phyloP scores from a whole-genome alignment of 1,284 basidiomycete species.

The Ustilago curta region DNA sequence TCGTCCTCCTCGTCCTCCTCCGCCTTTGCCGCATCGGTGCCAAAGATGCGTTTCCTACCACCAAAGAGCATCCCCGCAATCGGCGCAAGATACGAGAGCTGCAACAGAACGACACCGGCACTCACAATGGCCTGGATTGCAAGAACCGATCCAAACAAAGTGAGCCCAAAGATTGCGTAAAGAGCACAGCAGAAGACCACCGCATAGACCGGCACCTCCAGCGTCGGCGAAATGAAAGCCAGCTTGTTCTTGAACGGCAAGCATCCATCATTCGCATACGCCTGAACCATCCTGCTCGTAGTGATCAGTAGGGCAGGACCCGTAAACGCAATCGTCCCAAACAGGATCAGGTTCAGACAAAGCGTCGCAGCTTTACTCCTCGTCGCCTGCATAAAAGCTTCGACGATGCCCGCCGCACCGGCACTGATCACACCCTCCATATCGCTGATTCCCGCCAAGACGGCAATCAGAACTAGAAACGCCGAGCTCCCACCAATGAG shows the following conservation, averaged over 20 bases:
- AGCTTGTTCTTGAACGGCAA: slow-evolving; percentile 31
- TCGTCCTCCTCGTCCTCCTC: slow-evolving; percentile 16
- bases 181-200: slow-evolving; percentile 25
- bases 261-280: slow-evolving; percentile 43
- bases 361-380: slow-evolving; percentile 24
- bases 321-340: slow-evolving; percentile 37
- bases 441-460: slow-evolving; percentile 32
- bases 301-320: slow-evolving; percentile 44
- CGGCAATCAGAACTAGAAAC: slow-evolving; percentile 42
- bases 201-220: slow-evolving; percentile 38
- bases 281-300: slow-evolving; percentile 37
- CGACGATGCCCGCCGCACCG: slow-evolving; percentile 29
- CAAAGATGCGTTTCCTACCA: slow-evolving; percentile 30
- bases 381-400: slow-evolving; percentile 34
- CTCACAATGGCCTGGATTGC: slow-evolving; percentile 35
- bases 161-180: slow-evolving; percentile 34
- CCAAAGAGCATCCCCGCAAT: slow-evolving; percentile 41
- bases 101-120: slow-evolving; percentile 40
- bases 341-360: slow-evolving; percentile 23
- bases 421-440: slow-evolving; percentile 34
- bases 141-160: slow-evolving; percentile 41
- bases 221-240: slow-evolving; percentile 21
- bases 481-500: slow-evolving; percentile 36
- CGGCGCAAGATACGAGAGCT: slow-evolving; percentile 35
- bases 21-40: no score